These are phyloP conservation scores for Russula brevipes DNA, from an alignment of 768 basidiomycete species.

Conservation along the genomic window DNA sequence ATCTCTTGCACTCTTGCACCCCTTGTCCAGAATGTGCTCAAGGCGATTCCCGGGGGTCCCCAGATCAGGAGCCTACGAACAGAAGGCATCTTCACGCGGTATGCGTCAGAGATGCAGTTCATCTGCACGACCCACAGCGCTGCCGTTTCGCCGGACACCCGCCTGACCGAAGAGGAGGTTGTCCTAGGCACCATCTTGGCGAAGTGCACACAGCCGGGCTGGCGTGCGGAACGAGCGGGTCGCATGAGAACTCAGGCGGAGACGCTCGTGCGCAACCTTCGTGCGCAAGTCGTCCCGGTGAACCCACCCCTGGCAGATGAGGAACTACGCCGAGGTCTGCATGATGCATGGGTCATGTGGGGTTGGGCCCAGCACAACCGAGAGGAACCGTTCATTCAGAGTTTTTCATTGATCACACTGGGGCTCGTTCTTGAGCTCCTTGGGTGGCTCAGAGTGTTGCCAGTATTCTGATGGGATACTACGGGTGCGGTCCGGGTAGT, in stretches of 20 bases:
- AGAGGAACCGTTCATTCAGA: slow-evolving; percentile 2
- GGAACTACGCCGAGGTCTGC: slow-evolving; percentile 37
- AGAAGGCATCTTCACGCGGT: slow-evolving; percentile 46
- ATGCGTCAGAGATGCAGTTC: neutral
- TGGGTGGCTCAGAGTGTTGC: neutral
- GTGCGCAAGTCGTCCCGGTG: slow-evolving; percentile 31
- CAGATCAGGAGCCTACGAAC: neutral
- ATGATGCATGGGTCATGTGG: slow-evolving; percentile 62
- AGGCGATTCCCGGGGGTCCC: neutral
- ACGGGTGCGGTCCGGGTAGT: no score
- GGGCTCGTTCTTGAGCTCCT: neutral
- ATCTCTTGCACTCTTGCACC: neutral
- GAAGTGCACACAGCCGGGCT: neutral
- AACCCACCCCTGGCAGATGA: neutral
- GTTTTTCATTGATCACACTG: neutral
- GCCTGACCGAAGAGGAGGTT: neutral
- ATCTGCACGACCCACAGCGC: neutral
- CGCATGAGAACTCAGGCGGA: slow-evolving; percentile 55
- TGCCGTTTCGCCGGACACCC: neutral
- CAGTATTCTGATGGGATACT: no score
- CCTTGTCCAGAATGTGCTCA: neutral
- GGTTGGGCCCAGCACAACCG: slow-evolving; percentile 35
- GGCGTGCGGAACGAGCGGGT: no score
- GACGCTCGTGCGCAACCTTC: slow-evolving; percentile 47
- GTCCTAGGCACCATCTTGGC: neutral